Evolutionary conservation across 176 grass and related monocot species (phyloP).

Genomic region (Dendrocalamus sinicus): DNA sequence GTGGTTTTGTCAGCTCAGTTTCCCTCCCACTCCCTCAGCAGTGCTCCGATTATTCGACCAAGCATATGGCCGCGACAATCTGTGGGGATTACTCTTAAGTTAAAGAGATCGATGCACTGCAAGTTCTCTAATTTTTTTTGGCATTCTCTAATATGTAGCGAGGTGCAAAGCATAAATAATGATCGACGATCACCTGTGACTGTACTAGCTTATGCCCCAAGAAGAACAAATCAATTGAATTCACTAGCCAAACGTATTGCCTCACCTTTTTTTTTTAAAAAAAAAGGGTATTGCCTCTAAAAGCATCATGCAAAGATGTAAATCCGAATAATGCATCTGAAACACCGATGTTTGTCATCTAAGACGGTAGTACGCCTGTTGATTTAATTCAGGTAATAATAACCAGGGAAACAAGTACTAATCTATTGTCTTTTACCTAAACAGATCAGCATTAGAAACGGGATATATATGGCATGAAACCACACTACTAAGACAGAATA

Average conservation of each 20-base stretch:
- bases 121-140: neutral
- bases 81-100: neutral
- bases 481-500: neutral
- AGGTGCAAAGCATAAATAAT: neutral
- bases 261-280: neutral
- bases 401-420: neutral
- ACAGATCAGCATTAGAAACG: neutral
- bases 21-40: neutral
- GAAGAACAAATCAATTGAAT: neutral
- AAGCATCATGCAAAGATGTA: neutral
- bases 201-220: neutral
- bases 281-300: neutral
- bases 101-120: neutral
- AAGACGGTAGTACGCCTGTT: neutral
- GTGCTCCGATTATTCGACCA: neutral
- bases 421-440: neutral
- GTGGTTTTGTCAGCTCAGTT: conserved; percentile 1
- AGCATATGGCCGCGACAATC: neutral
- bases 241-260: neutral
- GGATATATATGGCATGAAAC: neutral
- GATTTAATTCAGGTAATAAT: neutral
- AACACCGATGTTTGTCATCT: neutral
- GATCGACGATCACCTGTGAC: neutral
- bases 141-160: neutral
- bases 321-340: neutral